Conservation (phyloP, 495 filamentous ascomycete species). For the Aspergillus bridgeri region DNA sequence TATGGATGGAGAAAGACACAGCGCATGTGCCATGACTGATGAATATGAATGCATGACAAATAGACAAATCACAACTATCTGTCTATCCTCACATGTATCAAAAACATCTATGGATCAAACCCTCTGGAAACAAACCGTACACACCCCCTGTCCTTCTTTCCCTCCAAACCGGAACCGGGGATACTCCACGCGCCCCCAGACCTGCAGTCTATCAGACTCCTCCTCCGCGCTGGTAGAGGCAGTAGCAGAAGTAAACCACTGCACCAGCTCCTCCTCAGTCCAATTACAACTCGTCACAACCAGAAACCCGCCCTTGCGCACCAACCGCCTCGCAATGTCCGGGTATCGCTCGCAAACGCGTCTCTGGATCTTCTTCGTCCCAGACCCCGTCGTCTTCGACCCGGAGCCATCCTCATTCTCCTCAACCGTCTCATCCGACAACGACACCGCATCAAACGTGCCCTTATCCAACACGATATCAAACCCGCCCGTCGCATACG, state of each 20-base stretch:
- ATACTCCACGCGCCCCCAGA: constrained; percentile 69
- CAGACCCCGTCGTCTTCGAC: not conserved
- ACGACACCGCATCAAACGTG: constrained; percentile 89
- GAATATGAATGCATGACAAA: constrained; percentile 2
- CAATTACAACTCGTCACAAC: constrained; percentile 96
- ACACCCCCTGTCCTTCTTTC: constrained; percentile 78
- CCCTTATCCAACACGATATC: constrained; percentile 94
- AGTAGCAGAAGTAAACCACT: constrained; percentile 58
- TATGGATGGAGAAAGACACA: not conserved
- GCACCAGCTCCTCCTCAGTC: constrained; percentile 81
- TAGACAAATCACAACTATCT: not conserved
- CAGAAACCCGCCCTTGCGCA: constrained; percentile 68
- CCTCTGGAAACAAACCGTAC: constrained; percentile 68
- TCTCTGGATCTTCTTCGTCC: constrained; percentile 29
- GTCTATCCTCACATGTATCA: not conserved
- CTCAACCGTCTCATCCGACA: constrained; percentile 62
- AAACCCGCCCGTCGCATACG: constrained; percentile 50
- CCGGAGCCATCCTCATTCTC: not conserved
- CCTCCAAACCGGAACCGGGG: constrained; percentile 84
- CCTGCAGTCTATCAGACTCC: constrained; percentile 42
- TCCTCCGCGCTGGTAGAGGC: no score
- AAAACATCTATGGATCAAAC: constrained; percentile 5
- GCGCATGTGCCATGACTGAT: constrained; percentile 4
- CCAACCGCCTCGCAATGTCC: constrained; percentile 56
- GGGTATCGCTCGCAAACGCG: constrained; percentile 72